Percentiles rank a stretch among this genome's conserved stretches.
phyloP scores from a whole-genome alignment of 2,329 filamentous ascomycete species.

The Fusarium pseudonygamai region DNA sequence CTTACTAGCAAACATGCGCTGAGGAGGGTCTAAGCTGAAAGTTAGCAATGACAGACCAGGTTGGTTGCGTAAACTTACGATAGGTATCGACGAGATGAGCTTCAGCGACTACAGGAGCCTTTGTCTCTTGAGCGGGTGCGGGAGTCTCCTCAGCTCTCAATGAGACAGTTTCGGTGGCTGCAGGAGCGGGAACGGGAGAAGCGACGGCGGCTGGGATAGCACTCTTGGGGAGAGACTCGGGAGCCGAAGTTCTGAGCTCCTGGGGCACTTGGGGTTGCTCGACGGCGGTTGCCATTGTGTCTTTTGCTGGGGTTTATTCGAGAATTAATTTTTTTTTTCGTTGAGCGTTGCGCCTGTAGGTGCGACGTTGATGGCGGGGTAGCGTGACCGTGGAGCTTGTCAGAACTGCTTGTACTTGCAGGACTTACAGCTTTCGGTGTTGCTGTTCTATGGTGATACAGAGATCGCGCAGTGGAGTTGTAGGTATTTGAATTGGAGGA shows the following conservation, averaged over 20 bases:
- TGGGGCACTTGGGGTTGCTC: conserved; percentile 36
- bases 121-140: conserved; percentile 38
- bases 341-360: conserved; percentile 31
- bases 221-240: conserved; percentile 25
- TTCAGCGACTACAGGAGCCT: conserved; percentile 73
- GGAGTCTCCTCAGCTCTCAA: conserved; percentile 14
- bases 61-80: conserved; percentile 57
- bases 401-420: conserved; percentile 40
- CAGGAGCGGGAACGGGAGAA: conserved; percentile 25
- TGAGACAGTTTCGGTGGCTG: conserved; percentile 23
- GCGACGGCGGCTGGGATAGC: conserved; percentile 22
- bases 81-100: conserved; percentile 81
- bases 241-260: conserved; percentile 21
- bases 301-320: conserved; percentile 19
- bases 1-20: conserved; percentile 75
- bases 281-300: conserved; percentile 41
- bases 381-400: conserved; percentile 43
- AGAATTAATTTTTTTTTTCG: conserved; percentile 24
- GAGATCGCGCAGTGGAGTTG: conserved; percentile 27
- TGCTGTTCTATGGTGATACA: conserved; percentile 30
- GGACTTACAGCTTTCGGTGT: conserved; percentile 40
- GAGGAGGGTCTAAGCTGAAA: conserved; percentile 63
- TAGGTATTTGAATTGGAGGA: neutral
- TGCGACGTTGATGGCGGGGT: conserved; percentile 42
- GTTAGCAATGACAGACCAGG: conserved; percentile 24